Percentiles rank a stretch among this genome's conserved stretches.
These are phyloP conservation scores for Yamadazyma atmosphaerica DNA, from an alignment of 1,139 yeast genomes.

Conservation along the genomic window DNA sequence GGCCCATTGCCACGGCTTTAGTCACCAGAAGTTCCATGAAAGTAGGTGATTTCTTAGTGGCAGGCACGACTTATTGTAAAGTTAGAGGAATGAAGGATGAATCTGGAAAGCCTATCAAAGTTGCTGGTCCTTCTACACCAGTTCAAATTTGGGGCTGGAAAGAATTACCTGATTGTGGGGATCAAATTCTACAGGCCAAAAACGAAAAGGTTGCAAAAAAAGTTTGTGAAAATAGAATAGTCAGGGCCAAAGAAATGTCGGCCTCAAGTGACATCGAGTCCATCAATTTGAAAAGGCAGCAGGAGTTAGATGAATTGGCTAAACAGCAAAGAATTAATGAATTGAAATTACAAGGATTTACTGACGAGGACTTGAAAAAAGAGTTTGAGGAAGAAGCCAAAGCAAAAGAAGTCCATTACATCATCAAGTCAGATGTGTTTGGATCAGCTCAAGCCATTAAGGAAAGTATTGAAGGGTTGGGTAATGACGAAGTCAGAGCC, in stretches of 20 bases:
- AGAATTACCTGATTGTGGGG: constrained; percentile 90
- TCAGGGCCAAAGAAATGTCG: constrained; percentile 55
- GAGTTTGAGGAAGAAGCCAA: constrained; percentile 23
- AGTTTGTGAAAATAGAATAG: constrained; percentile 63
- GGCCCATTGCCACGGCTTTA: constrained; percentile 82
- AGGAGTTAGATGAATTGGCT: constrained; percentile 47
- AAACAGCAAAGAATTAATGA: constrained; percentile 54
- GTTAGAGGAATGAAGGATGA: constrained; percentile 84
- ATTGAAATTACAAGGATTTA: constrained; percentile 57
- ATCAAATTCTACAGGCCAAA: constrained; percentile 73
- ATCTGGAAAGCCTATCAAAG: constrained; percentile 57
- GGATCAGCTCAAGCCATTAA: constrained; percentile 63
- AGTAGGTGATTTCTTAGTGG: constrained; percentile 70
- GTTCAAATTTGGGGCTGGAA: constrained; percentile 96
- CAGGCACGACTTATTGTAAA: constrained; percentile 85
- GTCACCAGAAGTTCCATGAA: constrained; percentile 77
- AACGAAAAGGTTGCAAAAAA: constrained; percentile 75
- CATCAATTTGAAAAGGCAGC: constrained; percentile 60
- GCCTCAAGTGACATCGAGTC: constrained; percentile 68
- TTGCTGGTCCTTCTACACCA: constrained; percentile 87
- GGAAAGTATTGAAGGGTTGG: constrained; percentile 78
- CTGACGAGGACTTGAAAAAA: constrained; percentile 36
- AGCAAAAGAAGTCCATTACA: constrained; percentile 36
- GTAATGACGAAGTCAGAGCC: constrained; percentile 80
- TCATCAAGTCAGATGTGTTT: constrained; percentile 87